phyloP scores from a whole-genome alignment of 2,329 filamentous ascomycete genomes.

The Penicillium rolfsii region DNA sequence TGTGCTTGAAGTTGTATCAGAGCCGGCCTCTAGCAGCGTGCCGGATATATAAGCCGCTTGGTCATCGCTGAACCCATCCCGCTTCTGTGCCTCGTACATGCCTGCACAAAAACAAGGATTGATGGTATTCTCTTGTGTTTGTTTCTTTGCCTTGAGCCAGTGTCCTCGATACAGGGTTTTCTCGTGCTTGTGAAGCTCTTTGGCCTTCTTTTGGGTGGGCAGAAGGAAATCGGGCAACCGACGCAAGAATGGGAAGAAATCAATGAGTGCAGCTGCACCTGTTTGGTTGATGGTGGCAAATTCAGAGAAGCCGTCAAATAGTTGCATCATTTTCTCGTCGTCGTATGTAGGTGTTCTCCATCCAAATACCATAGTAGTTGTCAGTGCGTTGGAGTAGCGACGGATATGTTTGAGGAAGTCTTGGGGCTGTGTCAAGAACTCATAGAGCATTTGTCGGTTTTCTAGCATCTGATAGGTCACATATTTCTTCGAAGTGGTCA shows the following conservation, averaged over 20 bases:
- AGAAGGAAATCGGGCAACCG: slow-evolving; percentile 48
- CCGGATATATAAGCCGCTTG: slow-evolving; percentile 40
- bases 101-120: slow-evolving; percentile 36
- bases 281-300: slow-evolving; percentile 50
- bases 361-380: slow-evolving; percentile 56
- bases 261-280: slow-evolving; percentile 49
- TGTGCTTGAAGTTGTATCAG: slow-evolving; percentile 55
- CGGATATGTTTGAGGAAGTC: slow-evolving; percentile 20
- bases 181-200: slow-evolving; percentile 50
- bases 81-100: slow-evolving; percentile 37
- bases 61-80: slow-evolving; percentile 37
- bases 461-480: slow-evolving; percentile 61
- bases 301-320: slow-evolving; percentile 49
- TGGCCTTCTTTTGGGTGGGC: slow-evolving; percentile 46
- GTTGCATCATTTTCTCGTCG: slow-evolving; percentile 48
- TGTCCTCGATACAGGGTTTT: slow-evolving; percentile 47
- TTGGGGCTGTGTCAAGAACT: slow-evolving; percentile 51
- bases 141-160: slow-evolving; percentile 48
- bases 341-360: slow-evolving; percentile 49
- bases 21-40: slow-evolving; percentile 49
- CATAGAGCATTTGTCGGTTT: slow-evolving; percentile 56
- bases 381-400: slow-evolving; percentile 53
- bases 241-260: slow-evolving; percentile 53
- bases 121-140: slow-evolving; percentile 33
- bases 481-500: slow-evolving; percentile 53